phyloP scores from a whole-genome alignment of 1,284 basidiomycete genomes.

The Inonotus hispidus region DNA sequence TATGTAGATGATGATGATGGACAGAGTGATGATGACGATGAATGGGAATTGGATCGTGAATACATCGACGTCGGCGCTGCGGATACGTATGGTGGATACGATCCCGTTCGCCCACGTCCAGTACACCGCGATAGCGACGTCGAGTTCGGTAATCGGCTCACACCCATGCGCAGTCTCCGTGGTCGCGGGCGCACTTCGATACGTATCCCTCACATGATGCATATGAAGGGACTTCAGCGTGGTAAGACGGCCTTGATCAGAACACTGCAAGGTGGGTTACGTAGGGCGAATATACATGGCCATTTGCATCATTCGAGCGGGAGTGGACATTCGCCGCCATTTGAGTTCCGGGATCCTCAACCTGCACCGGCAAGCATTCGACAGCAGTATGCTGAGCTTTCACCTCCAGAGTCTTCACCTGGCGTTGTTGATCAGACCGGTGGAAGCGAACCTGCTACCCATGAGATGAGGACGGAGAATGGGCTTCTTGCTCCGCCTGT shows the following conservation, averaged over 20 bases:
- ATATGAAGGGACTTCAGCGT: slow-evolving; percentile 1
- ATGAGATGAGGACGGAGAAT: slow-evolving; percentile 1
- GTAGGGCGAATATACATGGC: neutral
- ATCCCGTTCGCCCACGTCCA: neutral
- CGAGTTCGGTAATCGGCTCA: slow-evolving; percentile 5
- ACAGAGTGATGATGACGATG: neutral
- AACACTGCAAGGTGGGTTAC: neutral
- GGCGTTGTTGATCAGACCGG: neutral
- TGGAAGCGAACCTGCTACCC: neutral
- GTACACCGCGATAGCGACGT: slow-evolving; percentile 10
- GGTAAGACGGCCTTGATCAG: slow-evolving; percentile 4
- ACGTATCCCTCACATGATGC: neutral
- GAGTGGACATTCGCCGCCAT: neutral
- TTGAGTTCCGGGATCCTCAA: slow-evolving; percentile 11
- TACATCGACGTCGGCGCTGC: neutral
- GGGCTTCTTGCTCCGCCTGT: neutral
- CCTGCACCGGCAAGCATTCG: slow-evolving; percentile 2
- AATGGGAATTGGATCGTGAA: slow-evolving; percentile 3
- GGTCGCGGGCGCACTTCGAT: neutral
- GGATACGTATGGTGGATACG: neutral
- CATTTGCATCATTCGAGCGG: neutral
- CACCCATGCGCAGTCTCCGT: neutral
- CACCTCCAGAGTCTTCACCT: neutral
- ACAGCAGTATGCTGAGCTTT: slow-evolving; percentile 7
- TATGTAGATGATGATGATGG: neutral